Percentiles rank a stretch among this genome's conserved stretches.
These are phyloP conservation scores for Russula virescens DNA, from an alignment of 768 basidiomycete genomes.

Conservation along the genomic window DNA sequence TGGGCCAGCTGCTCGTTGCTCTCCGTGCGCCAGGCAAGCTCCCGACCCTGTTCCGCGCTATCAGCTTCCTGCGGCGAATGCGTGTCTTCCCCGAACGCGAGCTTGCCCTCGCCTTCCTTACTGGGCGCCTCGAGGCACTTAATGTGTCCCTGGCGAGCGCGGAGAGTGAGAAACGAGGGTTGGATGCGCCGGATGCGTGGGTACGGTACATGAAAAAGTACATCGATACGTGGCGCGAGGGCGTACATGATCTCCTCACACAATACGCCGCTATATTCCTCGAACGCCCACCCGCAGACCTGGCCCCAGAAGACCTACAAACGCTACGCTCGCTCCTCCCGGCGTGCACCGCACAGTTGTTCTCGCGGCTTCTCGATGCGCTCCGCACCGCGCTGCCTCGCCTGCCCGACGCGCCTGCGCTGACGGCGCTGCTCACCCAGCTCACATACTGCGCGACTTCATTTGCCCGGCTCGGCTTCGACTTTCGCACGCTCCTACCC, in stretches of 20 bases:
- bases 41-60: slow-evolving; percentile 84
- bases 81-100: slow-evolving; percentile 62
- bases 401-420: slow-evolving; percentile 47
- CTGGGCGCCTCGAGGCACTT: slow-evolving; percentile 62
- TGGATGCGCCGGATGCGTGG: slow-evolving; percentile 54
- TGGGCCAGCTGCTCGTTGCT: slow-evolving; percentile 67
- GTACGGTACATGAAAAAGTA: slow-evolving; percentile 78
- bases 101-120: slow-evolving; percentile 81
- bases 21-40: slow-evolving; percentile 84
- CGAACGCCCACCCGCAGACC: slow-evolving; percentile 45
- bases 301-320: slow-evolving; percentile 28
- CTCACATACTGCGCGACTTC: slow-evolving; percentile 90
- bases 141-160: slow-evolving; percentile 50
- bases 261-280: slow-evolving; percentile 89
- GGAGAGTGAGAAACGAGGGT: slow-evolving; percentile 35
- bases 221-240: slow-evolving; percentile 87
- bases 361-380: slow-evolving; percentile 60
- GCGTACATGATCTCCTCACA: slow-evolving; percentile 86
- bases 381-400: slow-evolving; percentile 57
- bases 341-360: slow-evolving; percentile 58
- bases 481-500: slow-evolving; percentile 69
- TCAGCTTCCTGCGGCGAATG: slow-evolving; percentile 83
- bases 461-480: slow-evolving; percentile 87
- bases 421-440: slow-evolving; percentile 85
- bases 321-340: slow-evolving; percentile 51